phyloP scores from a whole-genome alignment of 108 stramenopile species.

The Conticribra weissflogii region DNA sequence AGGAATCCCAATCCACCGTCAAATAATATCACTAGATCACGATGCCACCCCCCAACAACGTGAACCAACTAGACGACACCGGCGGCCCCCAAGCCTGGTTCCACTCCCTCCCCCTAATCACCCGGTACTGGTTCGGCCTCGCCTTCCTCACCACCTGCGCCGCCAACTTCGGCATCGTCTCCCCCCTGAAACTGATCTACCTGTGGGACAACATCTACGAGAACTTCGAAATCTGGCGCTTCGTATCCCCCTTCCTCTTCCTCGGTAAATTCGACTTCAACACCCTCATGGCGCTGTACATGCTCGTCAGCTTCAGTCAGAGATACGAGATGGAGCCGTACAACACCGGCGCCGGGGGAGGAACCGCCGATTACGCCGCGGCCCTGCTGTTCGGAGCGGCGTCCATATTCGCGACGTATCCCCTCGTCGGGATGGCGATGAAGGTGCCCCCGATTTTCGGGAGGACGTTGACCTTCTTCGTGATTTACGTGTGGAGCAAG shows the following conservation, averaged over 20 bases:
- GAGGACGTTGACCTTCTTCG: conserved; percentile 74
- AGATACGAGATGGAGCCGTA: conserved; percentile 83
- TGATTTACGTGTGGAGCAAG: conserved; percentile 87
- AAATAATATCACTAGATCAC: too few relatives aligned
- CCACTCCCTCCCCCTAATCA: conserved; percentile 79
- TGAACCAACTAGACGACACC: conserved; percentile 42
- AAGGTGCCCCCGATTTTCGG: conserved; percentile 62
- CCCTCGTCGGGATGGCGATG: conserved; percentile 51
- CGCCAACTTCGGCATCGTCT: conserved; percentile 74
- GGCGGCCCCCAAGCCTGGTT: conserved; percentile 73
- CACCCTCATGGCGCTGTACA: conserved; percentile 74
- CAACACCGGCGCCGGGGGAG: conserved; percentile 89
- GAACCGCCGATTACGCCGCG: conserved; percentile 69
- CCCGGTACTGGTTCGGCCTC: conserved; percentile 82
- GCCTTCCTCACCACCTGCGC: conserved; percentile 65
- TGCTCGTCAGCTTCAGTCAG: conserved; percentile 69
- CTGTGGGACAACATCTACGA: conserved; percentile 58
- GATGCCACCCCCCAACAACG: conserved; percentile 36
- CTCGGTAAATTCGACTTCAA: conserved; percentile 73
- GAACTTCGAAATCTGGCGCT: conserved; percentile 77
- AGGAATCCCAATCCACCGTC: too few relatives aligned
- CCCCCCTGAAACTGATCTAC: conserved; percentile 59
- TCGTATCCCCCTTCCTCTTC: conserved; percentile 79
- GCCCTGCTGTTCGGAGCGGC: conserved; percentile 65
- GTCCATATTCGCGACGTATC: conserved; percentile 63